These are phyloP conservation scores for Salix arbutifolia DNA, from an alignment of 345 rosid species.

Conservation along the genomic window DNA sequence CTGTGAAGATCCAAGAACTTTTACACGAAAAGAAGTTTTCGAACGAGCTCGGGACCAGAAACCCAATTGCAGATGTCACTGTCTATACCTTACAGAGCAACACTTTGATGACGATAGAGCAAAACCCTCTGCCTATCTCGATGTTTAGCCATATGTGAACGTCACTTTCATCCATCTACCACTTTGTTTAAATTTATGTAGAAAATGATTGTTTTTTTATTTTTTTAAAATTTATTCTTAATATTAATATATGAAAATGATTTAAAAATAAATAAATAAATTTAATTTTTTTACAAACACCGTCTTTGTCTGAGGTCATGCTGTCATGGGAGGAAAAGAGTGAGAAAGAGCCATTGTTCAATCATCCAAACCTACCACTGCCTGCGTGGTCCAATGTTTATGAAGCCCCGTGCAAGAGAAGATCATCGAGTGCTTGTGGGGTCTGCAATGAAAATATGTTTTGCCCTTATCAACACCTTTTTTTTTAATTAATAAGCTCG, in stretches of 20 bases:
- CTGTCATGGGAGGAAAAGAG: neutral
- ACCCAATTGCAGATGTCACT: neutral
- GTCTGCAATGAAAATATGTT: neutral
- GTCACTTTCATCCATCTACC: neutral
- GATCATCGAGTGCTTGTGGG: slow-evolving; percentile 4
- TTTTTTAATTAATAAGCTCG: no score
- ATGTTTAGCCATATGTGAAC: neutral
- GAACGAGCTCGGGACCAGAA: no score
- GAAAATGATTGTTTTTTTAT: no score
- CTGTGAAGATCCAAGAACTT: neutral
- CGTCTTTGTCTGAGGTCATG: neutral
- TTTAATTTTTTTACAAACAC: no score
- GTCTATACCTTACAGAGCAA: neutral
- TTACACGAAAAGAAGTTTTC: no score
- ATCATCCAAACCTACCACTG: slow-evolving; percentile 8
- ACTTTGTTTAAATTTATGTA: no score
- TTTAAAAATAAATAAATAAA: no score
- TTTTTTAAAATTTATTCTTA: no score
- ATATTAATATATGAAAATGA: no score
- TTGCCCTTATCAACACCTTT: neutral
- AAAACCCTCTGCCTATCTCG: neutral
- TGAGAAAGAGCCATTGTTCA: neutral
- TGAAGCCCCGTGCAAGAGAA: neutral
- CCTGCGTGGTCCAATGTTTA: slow-evolving; percentile 11
- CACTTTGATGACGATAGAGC: neutral